Conservation (phyloP, 139 green algal species). For the Chara braunii region DNA sequence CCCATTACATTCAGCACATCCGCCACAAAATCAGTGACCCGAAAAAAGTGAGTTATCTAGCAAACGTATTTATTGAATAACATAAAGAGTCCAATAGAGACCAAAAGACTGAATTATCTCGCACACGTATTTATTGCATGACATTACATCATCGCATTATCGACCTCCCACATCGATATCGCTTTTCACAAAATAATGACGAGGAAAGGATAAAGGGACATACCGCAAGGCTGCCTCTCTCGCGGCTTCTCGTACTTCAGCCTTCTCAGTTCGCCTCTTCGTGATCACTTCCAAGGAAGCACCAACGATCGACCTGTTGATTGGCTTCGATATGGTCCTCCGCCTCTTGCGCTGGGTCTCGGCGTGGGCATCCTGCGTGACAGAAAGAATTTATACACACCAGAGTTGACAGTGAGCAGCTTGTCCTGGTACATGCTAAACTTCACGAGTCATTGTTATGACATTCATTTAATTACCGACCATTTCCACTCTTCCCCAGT, state of each 20-base stretch:
- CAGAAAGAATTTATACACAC: background rate
- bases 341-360: constrained; percentile 82
- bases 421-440: background rate
- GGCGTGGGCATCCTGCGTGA: constrained; percentile 52
- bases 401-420: constrained; percentile 4
- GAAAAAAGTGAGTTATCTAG: too few relatives aligned
- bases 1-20: too few relatives aligned
- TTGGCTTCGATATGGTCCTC: constrained; percentile 51
- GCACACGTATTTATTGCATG: too few relatives aligned
- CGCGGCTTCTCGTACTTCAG: constrained; percentile 69
- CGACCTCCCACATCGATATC: too few relatives aligned
- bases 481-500: too few relatives aligned
- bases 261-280: constrained; percentile 69
- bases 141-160: too few relatives aligned
- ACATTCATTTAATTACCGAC: background rate
- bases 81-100: too few relatives aligned
- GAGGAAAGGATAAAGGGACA: too few relatives aligned
- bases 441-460: background rate
- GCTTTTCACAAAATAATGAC: too few relatives aligned
- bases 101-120: too few relatives aligned
- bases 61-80: too few relatives aligned
- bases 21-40: too few relatives aligned
- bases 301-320: constrained; percentile 71
- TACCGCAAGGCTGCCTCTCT: constrained; percentile 81
- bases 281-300: constrained; percentile 85